Evolutionary conservation across 345 rosid genomes (phyloP), one percentile per base, ranked within the genome.

Genomic region (Durio zibethinus): DNA sequence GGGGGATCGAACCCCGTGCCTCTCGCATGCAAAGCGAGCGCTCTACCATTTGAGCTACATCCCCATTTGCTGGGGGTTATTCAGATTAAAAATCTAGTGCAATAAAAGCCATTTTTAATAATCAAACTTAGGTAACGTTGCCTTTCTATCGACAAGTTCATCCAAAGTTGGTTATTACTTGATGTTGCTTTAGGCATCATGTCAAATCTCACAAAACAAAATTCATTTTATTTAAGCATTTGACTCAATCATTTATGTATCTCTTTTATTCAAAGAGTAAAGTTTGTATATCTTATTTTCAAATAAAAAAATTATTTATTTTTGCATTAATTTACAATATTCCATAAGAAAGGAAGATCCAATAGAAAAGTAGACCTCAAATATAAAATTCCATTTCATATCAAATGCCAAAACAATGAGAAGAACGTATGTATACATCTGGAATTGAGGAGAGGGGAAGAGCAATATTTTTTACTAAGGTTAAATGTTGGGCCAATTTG

Each of bases 21-120:
- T 74, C 25, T 74, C 91, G 86, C 92, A 91, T 91, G 96, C 96
- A 87, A 91, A 91, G 93, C 90, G 84, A 85, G 89, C 93, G 90
- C 94, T 88, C 90, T 88, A 89, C 93, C 96, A 89, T 87, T 87
- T 90, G 94, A 93, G 94, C 97, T 89, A 91, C 97, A 93, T 80
- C 93, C 92, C 94, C 94, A 0, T 4, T 16, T 4, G 54, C 4
- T 0, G 2, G 1, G 0, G 10, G 0, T 5, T 47, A 5, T 14
- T 47, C 52, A 47, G 1, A 11, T 0, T 0, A 43, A 40, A 1
- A 40, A 31, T 31, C 33, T 31, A 31, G 33, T 40, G 1, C 0
- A 6, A 1, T 4, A 6, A 4, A 40, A 40, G n/a, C n/a, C n/a
- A n/a, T n/a, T n/a, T n/a, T n/a, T n/a, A n/a, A n/a, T n/a, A n/a